Evolutionary conservation across 2,329 filamentous ascomycete genomes (phyloP), one percentile per base, ranked within the genome.

Genomic region (Arthrocladium fulminans): DNA sequence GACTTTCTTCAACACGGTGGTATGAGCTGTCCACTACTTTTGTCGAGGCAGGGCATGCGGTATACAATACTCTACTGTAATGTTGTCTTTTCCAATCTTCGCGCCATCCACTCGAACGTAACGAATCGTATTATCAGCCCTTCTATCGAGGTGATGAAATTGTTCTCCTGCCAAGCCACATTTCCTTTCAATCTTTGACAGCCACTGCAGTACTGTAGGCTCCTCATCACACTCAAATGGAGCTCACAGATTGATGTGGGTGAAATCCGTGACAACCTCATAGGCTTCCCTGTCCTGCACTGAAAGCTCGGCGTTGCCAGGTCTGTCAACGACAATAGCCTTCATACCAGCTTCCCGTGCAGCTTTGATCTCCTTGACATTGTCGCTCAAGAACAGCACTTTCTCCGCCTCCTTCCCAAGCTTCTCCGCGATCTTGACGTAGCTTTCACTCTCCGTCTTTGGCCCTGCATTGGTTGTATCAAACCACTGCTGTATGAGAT

Each of bases 311-410:
- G 45, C 45, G 35, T 57, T 57, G 20, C 55, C 55, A 19, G 53
- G 50, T 25, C 55, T 45, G 23, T 52, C 49, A 19, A 57, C 53
- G 19, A 57, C 45, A 5, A 49, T 46, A 9, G 48, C 48, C 8
- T 47, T 43, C 45, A 57, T 49, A 17, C 47, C 49, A 6, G 55
- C 53, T 19, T 48, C 30, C 8, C 47, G 20, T 12, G 55, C 53
- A 19, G 55, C 55, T 6, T 44, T 37, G 22, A 56, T 34, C 44
- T 57, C 55, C 43, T 46, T 48, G 7, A 55, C 51, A 45, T 51
- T 54, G 20, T 57, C 55, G 41, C 55, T 57, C 29, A 57, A 37
- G 48, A 57, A 57, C 40, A 55, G 41, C 3, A 57, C 47, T 39
- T 46, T 43, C 35, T 34, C 20, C 1, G 50, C 30, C 34, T 46